Evolutionary conservation across 2,329 filamentous ascomycete species (phyloP), one percentile per base, ranked within the genome.

Genomic region (Stemphylium lycopersici): DNA sequence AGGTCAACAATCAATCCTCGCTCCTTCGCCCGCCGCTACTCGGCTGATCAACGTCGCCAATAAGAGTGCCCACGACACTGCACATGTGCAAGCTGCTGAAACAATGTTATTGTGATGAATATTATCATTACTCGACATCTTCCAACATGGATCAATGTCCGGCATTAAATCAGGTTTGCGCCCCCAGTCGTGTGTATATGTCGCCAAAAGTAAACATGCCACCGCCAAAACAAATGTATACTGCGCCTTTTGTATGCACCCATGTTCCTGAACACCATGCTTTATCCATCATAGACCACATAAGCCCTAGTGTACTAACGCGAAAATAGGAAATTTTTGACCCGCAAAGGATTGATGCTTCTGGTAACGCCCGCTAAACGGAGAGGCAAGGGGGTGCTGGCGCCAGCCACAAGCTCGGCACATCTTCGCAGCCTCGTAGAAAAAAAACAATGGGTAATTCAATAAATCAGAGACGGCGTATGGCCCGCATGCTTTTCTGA

Each of bases 321-420:
- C 64, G 58, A 39, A 47, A 48, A 54, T 49, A 56, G 45, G 34
- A 55, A 62, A 62, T 53, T 57, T 71, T 70, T 70, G 59, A 58
- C 68, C 62, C 58, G 58, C 60, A 62, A 65, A 58, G 65, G 65
- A n/a, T 58, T 42, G 45, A 37, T 54, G 47, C 56, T 56, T 70
- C 58, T 63, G 49, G 46, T 41, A 68, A 71, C 68, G 66, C 69
- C 67, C 59, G 63, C 60, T 54, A 52, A 52, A 47, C 38, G 34
- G 31, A 57, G 41, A 33, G 49, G 51, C 48, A 45, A 37, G 37
- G 48, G 50, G 39, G 37, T 32, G 50, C 46, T 26, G 40, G 33
- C 36, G 18, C 29, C 49, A 47, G 42, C 37, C 29, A 48, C 15
- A 22, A 42, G 8, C 31, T 52, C 43, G 49, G 49, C 36, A 29